Evolutionary conservation across 73 alveolate genomes (phyloP).

Genomic region (Paramecium octaurelia): DNA sequence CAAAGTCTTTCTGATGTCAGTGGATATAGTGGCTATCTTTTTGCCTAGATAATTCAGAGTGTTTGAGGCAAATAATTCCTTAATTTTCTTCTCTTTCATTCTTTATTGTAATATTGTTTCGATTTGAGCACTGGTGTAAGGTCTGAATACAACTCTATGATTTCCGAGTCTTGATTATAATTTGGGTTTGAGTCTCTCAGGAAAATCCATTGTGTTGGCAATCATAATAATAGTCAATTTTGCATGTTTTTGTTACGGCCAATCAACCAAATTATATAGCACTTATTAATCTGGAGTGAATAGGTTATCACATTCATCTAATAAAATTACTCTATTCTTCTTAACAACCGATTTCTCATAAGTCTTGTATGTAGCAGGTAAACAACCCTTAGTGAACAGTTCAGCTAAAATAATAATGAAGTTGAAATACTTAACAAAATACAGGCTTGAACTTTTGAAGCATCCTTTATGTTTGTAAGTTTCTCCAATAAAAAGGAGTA

Average conservation of each 20-base stretch:
- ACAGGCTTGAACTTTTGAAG: background rate
- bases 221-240: slow-evolving; percentile 82
- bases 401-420: background rate
- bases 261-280: slow-evolving; percentile 88
- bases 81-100: slow-evolving; percentile 63
- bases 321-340: slow-evolving; percentile 67
- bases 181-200: slow-evolving; percentile 84
- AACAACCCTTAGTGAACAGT: slow-evolving; percentile 18
- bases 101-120: slow-evolving; percentile 75
- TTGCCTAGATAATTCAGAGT: slow-evolving; percentile 75
- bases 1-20: slow-evolving; percentile 89
- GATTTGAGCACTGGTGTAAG: slow-evolving; percentile 85
- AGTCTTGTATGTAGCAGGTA: slow-evolving; percentile 7
- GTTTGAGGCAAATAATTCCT: slow-evolving; percentile 66
- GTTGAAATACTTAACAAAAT: slow-evolving; percentile 12
- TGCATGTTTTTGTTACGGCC: slow-evolving; percentile 89
- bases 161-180: slow-evolving; percentile 90
- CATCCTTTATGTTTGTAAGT: slow-evolving; percentile 63
- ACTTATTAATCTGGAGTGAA: slow-evolving; percentile 81
- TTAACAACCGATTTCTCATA: slow-evolving; percentile 37
- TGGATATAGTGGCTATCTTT: slow-evolving; percentile 86
- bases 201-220: slow-evolving; percentile 97
- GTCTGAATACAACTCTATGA: slow-evolving; percentile 87
- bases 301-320: slow-evolving; percentile 95
- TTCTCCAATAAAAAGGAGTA: slow-evolving; percentile 54